A percentile compares a stretch with the other conserved stretches of the same genome.
These are phyloP conservation scores for Pelargonium myrrhifolium DNA, from an alignment of 441 rosid genomes.

Conservation along the genomic window DNA sequence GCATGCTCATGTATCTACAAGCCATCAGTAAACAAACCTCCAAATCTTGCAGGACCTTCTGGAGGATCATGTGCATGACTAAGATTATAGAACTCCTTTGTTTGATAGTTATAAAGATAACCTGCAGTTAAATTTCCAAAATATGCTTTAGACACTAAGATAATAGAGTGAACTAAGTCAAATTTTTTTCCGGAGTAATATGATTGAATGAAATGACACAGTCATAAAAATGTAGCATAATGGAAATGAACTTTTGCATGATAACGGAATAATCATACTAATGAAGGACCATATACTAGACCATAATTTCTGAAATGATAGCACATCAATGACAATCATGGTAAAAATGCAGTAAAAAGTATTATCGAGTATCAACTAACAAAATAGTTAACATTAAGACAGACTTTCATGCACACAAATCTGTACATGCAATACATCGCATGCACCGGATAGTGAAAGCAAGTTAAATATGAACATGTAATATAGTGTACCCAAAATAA, in stretches of 20 bases:
- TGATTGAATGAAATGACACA: no score
- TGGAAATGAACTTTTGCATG: no score
- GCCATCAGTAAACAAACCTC: slow-evolving; percentile 46
- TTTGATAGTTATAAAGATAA: slow-evolving; percentile 75
- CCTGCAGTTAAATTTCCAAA: slow-evolving; percentile 40
- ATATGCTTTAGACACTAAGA: not conserved
- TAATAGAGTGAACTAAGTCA: not conserved
- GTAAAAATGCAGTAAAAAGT: not conserved
- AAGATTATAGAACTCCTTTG: slow-evolving; percentile 87
- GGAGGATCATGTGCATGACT: slow-evolving; percentile 74
- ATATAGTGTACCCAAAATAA: not conserved
- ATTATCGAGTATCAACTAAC: not conserved
- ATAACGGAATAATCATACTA: no score
- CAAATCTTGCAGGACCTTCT: slow-evolving; percentile 76
- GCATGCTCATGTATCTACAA: not conserved
- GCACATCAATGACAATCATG: not conserved
- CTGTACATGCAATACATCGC: not conserved
- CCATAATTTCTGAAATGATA: not conserved
- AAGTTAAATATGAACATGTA: not conserved
- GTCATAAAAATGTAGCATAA: no score
- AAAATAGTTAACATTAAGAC: not conserved
- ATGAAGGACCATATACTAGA: not conserved
- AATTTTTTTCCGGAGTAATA: no score
- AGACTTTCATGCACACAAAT: not conserved
- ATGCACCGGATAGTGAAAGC: not conserved